phyloP scores from a whole-genome alignment of 768 basidiomycete genomes.

The Xerocomellus amylosporus region DNA sequence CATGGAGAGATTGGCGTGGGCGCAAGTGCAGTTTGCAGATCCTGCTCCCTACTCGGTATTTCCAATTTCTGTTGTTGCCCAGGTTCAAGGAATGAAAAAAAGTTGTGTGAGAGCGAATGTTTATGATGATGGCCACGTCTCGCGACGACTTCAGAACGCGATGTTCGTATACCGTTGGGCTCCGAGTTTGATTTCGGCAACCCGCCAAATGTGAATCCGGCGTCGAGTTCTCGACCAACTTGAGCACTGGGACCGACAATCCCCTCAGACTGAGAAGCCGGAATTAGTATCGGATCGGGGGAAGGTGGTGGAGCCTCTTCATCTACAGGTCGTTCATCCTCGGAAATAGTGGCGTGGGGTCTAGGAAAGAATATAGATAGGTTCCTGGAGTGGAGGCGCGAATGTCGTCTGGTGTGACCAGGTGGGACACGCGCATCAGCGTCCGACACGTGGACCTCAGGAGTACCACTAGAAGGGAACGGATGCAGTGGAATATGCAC shows the following conservation, averaged over 20 bases:
- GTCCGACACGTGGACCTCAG: constrained; percentile 22
- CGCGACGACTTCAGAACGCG: constrained; percentile 26
- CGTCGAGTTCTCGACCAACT: constrained; percentile 43
- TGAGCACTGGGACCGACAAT: constrained; percentile 18
- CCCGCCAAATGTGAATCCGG: constrained; percentile 64
- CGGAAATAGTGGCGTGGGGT: constrained; percentile 58
- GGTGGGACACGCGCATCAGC: constrained; percentile 15
- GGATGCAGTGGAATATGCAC: constrained; percentile 24
- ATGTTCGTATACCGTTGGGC: constrained; percentile 13
- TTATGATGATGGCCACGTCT: constrained; percentile 83
- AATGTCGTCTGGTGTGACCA: constrained; percentile 46
- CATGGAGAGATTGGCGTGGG: constrained; percentile 65
- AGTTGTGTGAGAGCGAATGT: constrained; percentile 91
- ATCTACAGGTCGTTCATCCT: constrained; percentile 54
- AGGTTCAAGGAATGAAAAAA: constrained; percentile 94
- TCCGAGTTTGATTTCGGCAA: constrained; percentile 35
- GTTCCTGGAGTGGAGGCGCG: constrained; percentile 85
- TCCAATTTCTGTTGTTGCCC: constrained; percentile 29
- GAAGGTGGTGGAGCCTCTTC: constrained; percentile 47
- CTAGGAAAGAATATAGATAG: constrained; percentile 89
- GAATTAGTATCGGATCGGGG: constrained; percentile 43
- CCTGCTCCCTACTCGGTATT: constrained; percentile 23
- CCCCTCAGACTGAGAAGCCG: constrained; percentile 38
- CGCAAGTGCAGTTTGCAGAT: constrained; percentile 56
- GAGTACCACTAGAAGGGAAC: constrained; percentile 21